These are phyloP conservation scores for Dacryopinax primogenitus DNA, from an alignment of 768 basidiomycete species.

Conservation along the genomic window DNA sequence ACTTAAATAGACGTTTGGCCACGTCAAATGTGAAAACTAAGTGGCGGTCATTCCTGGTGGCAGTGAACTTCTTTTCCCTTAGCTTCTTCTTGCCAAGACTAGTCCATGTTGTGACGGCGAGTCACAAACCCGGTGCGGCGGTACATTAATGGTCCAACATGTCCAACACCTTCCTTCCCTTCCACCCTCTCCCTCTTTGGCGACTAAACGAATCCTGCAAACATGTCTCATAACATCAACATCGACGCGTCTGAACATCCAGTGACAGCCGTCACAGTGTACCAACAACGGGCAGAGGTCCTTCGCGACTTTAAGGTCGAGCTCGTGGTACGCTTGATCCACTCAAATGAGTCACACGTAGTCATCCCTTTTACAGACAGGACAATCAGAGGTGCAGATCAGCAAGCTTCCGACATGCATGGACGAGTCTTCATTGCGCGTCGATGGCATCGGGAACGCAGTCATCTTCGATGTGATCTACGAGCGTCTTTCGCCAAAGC, in stretches of 20 bases:
- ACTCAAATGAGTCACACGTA: not conserved
- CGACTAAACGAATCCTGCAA: not conserved
- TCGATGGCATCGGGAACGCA: slow-evolving; percentile 35
- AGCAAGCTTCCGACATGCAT: slow-evolving; percentile 38
- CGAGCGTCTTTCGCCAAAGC: slow-evolving; percentile 3
- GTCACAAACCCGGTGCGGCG: too few species aligned
- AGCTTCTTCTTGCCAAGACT: too few species aligned
- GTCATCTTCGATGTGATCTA: slow-evolving; percentile 47
- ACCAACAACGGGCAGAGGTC: slow-evolving; percentile 13
- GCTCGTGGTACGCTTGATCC: slow-evolving; percentile 10
- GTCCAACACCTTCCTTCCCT: not conserved
- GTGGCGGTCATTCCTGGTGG: not conserved
- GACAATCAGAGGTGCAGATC: slow-evolving; percentile 42
- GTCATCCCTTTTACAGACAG: slow-evolving; percentile 30
- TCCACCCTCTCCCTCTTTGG: not conserved
- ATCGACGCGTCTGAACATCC: slow-evolving; percentile 15
- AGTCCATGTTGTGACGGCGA: too few species aligned
- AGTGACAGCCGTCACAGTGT: slow-evolving; percentile 12
- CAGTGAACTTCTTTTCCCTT: too few species aligned
- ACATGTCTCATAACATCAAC: slow-evolving; percentile 11
- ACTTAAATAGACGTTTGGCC: not conserved
- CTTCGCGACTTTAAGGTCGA: slow-evolving; percentile 11
- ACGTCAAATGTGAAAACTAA: not conserved
- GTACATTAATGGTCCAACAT: too few species aligned
- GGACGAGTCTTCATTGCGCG: slow-evolving; percentile 41